A percentile compares a stretch with the other conserved stretches of the same genome.
These are phyloP conservation scores for Lecanoromycetidae sp. DNA, from an alignment of 2,329 filamentous ascomycete species.

Conservation along the genomic window DNA sequence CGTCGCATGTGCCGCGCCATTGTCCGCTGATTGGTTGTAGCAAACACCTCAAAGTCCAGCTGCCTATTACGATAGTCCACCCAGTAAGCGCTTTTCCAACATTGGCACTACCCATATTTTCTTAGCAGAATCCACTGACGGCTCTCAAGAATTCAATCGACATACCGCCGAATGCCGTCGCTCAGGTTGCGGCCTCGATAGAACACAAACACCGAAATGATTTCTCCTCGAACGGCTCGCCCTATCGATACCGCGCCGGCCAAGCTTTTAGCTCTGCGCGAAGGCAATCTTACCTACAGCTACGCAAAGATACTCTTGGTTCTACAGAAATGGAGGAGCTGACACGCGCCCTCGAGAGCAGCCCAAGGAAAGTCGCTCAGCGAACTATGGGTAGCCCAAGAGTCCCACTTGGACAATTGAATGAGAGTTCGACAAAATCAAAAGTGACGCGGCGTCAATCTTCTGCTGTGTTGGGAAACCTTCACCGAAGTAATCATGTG, in stretches of 20 bases:
- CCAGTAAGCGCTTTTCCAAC: constrained; percentile 29
- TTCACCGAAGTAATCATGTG: not conserved
- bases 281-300: constrained; percentile 38
- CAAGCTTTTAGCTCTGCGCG: constrained; percentile 42
- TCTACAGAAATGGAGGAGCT: constrained; percentile 11
- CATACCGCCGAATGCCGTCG: constrained; percentile 39
- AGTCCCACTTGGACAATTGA: not conserved
- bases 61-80: constrained; percentile 45
- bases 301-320: constrained; percentile 22
- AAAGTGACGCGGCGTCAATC: constrained; percentile 14
- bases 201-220: constrained; percentile 35
- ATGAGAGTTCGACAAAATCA: constrained; percentile 6
- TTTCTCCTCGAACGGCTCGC: constrained; percentile 19
- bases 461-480: not conserved
- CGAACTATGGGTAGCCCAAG: no score
- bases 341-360: constrained; percentile 11
- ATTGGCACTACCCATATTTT: not conserved
- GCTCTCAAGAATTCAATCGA: constrained; percentile 39
- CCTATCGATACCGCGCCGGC: constrained; percentile 31
- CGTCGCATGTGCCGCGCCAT: constrained; percentile 17
- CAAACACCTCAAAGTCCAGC: constrained; percentile 40
- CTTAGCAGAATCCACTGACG: not conserved
- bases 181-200: constrained; percentile 43
- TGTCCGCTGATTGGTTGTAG: constrained; percentile 19
- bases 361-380: constrained; percentile 11